phyloP scores from a whole-genome alignment of 805 yeast genomes.

The Priceomyces haplophilus region DNA sequence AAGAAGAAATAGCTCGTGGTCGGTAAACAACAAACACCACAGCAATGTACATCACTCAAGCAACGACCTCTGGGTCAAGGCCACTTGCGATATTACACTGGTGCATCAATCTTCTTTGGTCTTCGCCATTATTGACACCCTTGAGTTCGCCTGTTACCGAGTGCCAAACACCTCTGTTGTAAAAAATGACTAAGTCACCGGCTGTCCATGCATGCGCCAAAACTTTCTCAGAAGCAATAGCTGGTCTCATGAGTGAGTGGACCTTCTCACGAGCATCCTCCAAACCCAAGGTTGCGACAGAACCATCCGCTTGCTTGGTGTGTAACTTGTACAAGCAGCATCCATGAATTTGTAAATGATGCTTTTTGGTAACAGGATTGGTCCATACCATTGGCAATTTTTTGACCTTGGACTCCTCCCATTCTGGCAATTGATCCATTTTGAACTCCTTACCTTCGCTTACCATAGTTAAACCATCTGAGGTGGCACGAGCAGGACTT shows the following conservation, averaged over 20 bases:
- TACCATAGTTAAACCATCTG: conserved; percentile 84
- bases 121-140: conserved; percentile 45
- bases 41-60: neutral
- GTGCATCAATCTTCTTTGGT: conserved; percentile 84
- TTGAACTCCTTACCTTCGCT: conserved; percentile 71
- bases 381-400: conserved; percentile 88
- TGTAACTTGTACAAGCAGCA: conserved; percentile 73
- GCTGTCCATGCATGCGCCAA: conserved; percentile 80
- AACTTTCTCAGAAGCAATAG: conserved; percentile 67
- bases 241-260: conserved; percentile 79
- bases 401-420: conserved; percentile 80
- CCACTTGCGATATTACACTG: conserved; percentile 92
- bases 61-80: conserved; percentile 49
- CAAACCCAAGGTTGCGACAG: conserved; percentile 48
- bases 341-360: conserved; percentile 84
- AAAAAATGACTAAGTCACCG: conserved; percentile 85
- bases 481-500: conserved; percentile 74
- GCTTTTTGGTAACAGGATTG: conserved; percentile 79
- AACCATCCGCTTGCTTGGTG: conserved; percentile 51
- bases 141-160: conserved; percentile 86
- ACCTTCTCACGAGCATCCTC: conserved; percentile 72
- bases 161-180: conserved; percentile 88
- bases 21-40: no score
- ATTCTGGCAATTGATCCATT: conserved; percentile 68
- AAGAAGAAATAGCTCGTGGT: no score